Evolutionary conservation across 1,284 basidiomycete genomes (phyloP), one percentile per base, ranked within the genome.

Genomic region (Rhodotorula sp.): DNA sequence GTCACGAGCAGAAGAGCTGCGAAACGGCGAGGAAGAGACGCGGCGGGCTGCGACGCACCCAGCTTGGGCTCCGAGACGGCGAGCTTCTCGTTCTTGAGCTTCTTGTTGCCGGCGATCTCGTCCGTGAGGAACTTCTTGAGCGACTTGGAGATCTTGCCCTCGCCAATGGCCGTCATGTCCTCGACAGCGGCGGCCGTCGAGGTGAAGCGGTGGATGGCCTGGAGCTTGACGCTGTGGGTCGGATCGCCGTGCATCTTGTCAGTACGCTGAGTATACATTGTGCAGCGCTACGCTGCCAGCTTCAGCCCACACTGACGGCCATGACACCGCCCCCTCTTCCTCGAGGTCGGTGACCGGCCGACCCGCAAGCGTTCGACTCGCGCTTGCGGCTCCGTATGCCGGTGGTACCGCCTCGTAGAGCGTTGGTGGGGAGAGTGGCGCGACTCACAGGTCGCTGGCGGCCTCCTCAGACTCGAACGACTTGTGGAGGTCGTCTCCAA

Each of bases 171-270:
- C 46, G 93, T 92, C 78, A 98, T 90, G 81, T 98, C 96, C 83
- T 98, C 95, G n/a, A 99, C 96, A n/a, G 97, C 96, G 34, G 90
- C 90, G 44, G 93, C 97, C 16, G 96, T 98, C 60, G 93, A 96
- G 50, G 91, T 91, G 83, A 99, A 99, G 67, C 93, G 91, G 84
- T 99, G 96, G 69, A 99, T 86, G 55, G 93, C 92, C 81, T 96
- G 93, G 70, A 99, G 85, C 84, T 97, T 97, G 74, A 97, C 85
- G 62, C 94, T 96, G 72, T 61, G 49, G 16, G 21, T 7, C 19
- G 9, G 1, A 9, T 3, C 19, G 48, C 34, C 34, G 34, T 34
- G 34, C 34, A 34, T 5, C 21, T 52, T n/a, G 23, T 50, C 23
- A 21, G 10, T 10, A 14, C 50, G 50, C 50, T 52, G 10, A 19